Conservation (phyloP, 1,139 yeast species). For the Saccharomyces hybrid region DNA sequence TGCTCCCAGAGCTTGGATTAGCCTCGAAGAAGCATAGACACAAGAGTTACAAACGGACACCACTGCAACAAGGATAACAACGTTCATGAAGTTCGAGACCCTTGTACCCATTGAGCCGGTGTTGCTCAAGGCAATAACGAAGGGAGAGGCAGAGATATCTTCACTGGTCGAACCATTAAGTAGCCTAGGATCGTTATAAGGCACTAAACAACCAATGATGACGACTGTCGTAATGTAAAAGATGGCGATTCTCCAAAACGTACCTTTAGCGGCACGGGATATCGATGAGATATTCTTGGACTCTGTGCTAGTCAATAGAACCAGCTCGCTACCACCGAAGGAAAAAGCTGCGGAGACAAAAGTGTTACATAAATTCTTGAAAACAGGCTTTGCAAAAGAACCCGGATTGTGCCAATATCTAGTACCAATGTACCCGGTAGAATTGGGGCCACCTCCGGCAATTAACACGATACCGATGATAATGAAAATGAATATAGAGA, state of each 20-base stretch:
- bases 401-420: slow-evolving; percentile 58
- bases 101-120: slow-evolving; percentile 48
- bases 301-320: slow-evolving; percentile 85
- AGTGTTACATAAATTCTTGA: slow-evolving; percentile 21
- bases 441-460: slow-evolving; percentile 60
- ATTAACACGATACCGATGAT: slow-evolving; percentile 59
- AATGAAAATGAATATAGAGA: slow-evolving; percentile 59
- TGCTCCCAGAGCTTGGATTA: slow-evolving; percentile 50
- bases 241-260: slow-evolving; percentile 52
- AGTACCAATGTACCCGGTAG: slow-evolving; percentile 52
- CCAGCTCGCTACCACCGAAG: slow-evolving; percentile 60
- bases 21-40: slow-evolving; percentile 51
- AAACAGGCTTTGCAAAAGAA: slow-evolving; percentile 37
- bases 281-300: slow-evolving; percentile 30
- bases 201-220: slow-evolving; percentile 57
- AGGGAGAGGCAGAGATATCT: slow-evolving; percentile 57
- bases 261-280: slow-evolving; percentile 52
- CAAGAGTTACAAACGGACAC: slow-evolving; percentile 49
- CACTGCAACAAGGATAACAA: slow-evolving; percentile 43
- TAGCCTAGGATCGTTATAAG: slow-evolving; percentile 41
- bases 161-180: slow-evolving; percentile 41
- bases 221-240: slow-evolving; percentile 42
- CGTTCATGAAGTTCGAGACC: slow-evolving; percentile 40
- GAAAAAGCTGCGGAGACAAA: slow-evolving; percentile 52
- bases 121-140: slow-evolving; percentile 57